Conservation (phyloP, 805 yeast genomes). For the Spathaspora boniae region DNA sequence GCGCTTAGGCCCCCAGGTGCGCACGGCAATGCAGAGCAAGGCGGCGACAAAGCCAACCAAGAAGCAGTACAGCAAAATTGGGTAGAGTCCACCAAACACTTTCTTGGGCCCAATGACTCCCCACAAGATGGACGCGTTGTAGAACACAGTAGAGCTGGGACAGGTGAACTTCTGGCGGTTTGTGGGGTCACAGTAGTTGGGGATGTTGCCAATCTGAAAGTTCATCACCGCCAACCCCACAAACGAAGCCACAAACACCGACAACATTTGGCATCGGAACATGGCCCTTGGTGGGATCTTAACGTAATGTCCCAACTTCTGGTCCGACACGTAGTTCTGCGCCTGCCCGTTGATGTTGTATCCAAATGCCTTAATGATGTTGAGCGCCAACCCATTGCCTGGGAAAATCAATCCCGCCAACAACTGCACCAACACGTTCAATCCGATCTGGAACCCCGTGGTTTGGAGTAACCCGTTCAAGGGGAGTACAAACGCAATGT, state of each 20-base stretch:
- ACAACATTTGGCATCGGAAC: conserved; percentile 28
- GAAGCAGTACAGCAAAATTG: conserved; percentile 50
- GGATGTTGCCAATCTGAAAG: conserved; percentile 15
- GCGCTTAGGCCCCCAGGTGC: conserved; percentile 14
- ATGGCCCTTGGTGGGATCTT: conserved; percentile 40
- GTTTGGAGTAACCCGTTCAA: conserved; percentile 44
- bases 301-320: conserved; percentile 33
- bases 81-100: conserved; percentile 49
- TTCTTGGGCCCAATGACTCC: conserved; percentile 54
- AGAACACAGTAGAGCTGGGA: conserved; percentile 31
- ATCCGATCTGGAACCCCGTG: conserved; percentile 46
- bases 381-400: conserved; percentile 22
- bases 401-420: conserved; percentile 30
- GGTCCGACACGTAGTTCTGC: conserved; percentile 26
- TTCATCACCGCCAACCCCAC: conserved; percentile 19
- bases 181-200: conserved; percentile 17
- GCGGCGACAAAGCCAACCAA: conserved; percentile 41
- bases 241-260: conserved; percentile 19
- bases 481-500: conserved; percentile 49
- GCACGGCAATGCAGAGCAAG: conserved; percentile 15
- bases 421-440: conserved; percentile 53
- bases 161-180: conserved; percentile 23
- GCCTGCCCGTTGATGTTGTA: conserved; percentile 28
- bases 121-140: conserved; percentile 44
- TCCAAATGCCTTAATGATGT: conserved; percentile 21